These are phyloP conservation scores for Podaxis sp. DNA, from an alignment of 768 basidiomycete genomes.

Conservation along the genomic window DNA sequence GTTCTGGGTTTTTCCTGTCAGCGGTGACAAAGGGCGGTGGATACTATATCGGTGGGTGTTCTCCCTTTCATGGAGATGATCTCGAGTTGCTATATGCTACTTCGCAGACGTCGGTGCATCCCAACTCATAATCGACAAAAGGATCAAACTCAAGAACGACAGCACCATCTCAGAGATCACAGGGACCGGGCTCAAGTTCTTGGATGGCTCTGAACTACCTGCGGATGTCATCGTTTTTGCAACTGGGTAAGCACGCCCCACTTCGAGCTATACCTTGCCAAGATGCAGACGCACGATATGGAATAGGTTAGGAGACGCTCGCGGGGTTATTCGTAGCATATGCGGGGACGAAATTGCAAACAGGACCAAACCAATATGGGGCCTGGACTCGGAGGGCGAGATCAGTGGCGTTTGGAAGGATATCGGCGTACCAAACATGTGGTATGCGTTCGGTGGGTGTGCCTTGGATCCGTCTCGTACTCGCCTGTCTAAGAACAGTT, in stretches of 20 bases:
- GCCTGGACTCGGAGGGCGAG: conserved; percentile 66
- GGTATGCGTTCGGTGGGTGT: conserved; percentile 56
- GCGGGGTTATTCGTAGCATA: conserved; percentile 37
- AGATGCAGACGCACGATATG: background rate
- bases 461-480: background rate
- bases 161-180: conserved; percentile 46
- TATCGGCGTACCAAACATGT: conserved; percentile 51
- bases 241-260: conserved; percentile 43
- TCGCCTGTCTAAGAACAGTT: background rate
- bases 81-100: background rate
- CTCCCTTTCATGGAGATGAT: background rate
- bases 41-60: conserved; percentile 34
- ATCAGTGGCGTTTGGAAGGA: conserved; percentile 49
- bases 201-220: conserved; percentile 43
- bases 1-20: conserved; percentile 33
- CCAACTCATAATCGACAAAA: conserved; percentile 61
- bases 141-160: conserved; percentile 73
- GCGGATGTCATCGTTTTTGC: conserved; percentile 63
- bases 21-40: conserved; percentile 35
- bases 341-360: conserved; percentile 46
- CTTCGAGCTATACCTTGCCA: no score
- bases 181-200: conserved; percentile 44
- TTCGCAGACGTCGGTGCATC: conserved; percentile 55
- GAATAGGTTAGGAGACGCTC: conserved; percentile 45
- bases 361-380: conserved; percentile 55